Evolutionary conservation across 805 yeast species (phyloP).

Genomic region (Wickerhamiella allomyrinae): DNA sequence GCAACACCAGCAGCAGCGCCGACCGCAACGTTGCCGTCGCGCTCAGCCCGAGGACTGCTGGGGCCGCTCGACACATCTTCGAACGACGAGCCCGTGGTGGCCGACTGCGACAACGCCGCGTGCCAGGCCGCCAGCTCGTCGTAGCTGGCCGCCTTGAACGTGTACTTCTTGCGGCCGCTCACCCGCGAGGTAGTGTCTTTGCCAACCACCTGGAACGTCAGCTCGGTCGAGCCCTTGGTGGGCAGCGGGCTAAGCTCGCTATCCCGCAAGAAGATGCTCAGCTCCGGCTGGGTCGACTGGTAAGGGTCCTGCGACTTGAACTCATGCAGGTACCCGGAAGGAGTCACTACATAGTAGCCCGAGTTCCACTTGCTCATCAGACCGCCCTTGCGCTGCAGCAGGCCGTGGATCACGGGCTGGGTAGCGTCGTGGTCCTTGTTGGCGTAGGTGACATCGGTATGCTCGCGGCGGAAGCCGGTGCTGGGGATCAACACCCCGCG

Average conservation of each 20-base stretch:
- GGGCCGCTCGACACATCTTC: neutral
- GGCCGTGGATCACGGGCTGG: constrained; percentile 35
- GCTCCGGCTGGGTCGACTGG: constrained; percentile 31
- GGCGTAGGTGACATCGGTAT: constrained; percentile 26
- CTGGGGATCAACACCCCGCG: constrained; percentile 24
- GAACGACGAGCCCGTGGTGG: constrained; percentile 9
- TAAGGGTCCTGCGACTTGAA: constrained; percentile 29
- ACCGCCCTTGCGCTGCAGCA: constrained; percentile 31
- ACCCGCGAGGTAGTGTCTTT: constrained; percentile 27
- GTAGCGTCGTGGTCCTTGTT: constrained; percentile 30
- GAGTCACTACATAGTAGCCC: constrained; percentile 34
- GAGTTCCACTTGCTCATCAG: constrained; percentile 31
- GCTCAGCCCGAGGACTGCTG: constrained; percentile 3
- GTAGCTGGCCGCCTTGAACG: constrained; percentile 31
- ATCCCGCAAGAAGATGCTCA: constrained; percentile 35
- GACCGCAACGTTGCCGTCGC: constrained; percentile 7
- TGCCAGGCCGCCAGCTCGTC: constrained; percentile 37
- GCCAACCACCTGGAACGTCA: constrained; percentile 31
- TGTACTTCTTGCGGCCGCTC: constrained; percentile 24
- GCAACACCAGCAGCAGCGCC: constrained; percentile 6
- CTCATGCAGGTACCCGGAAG: constrained; percentile 32
- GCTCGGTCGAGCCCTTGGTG: constrained; percentile 25
- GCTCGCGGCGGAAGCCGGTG: constrained; percentile 26
- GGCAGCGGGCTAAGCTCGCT: constrained; percentile 28
- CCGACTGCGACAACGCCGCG: constrained; percentile 22